Conservation (phyloP, 78 protist genomes). For the slime mould (Dictyostelium discoideum) region DNA sequence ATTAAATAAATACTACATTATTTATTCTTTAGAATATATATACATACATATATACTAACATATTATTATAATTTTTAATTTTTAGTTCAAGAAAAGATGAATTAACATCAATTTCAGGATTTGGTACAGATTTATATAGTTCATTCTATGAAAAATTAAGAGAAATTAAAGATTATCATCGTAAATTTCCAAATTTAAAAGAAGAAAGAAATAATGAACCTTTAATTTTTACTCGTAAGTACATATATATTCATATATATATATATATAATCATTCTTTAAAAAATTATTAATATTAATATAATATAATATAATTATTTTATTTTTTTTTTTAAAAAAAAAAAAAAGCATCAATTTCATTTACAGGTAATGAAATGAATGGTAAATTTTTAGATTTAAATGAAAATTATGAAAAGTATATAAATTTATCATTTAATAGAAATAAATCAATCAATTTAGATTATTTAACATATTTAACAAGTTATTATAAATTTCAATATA, state of each 20-base stretch:
- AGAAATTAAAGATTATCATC: slow-evolving; percentile 82
- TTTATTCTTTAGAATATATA: too few species aligned
- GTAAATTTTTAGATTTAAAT: slow-evolving; percentile 80
- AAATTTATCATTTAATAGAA: slow-evolving; percentile 33
- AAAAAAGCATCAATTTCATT: slow-evolving; percentile 60
- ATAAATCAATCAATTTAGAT: background rate
- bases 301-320: background rate
- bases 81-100: slow-evolving; percentile 51
- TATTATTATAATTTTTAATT: too few species aligned
- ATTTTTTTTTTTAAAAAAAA: background rate
- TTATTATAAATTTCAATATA: slow-evolving; percentile 49
- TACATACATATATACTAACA: too few species aligned
- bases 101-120: slow-evolving; percentile 34
- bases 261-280: background rate
- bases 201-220: slow-evolving; percentile 13
- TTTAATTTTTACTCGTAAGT: slow-evolving; percentile 48
- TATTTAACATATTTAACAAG: slow-evolving; percentile 56
- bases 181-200: slow-evolving; percentile 20
- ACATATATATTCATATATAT: background rate
- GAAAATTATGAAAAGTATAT: slow-evolving; percentile 51
- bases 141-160: slow-evolving; percentile 79
- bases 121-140: slow-evolving; percentile 44
- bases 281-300: too few species aligned
- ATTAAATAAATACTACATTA: too few species aligned
- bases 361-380: slow-evolving; percentile 79